Evolutionary conservation across 2,329 filamentous ascomycete species (phyloP), one percentile per base, ranked within the genome.

Genomic region (Aspergillus japonicus): DNA sequence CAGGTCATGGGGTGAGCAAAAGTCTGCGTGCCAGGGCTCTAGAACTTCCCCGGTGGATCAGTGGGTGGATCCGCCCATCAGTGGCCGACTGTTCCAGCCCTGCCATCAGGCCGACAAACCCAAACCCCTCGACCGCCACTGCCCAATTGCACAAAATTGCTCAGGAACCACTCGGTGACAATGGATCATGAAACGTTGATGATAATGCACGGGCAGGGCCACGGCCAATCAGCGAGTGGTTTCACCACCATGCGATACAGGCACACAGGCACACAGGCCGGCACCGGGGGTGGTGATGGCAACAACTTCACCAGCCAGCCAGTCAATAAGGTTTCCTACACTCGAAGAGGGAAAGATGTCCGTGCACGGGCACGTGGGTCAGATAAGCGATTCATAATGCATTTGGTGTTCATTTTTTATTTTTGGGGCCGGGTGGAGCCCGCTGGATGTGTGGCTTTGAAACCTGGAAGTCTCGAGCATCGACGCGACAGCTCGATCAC

Each of bases 31-130:
- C 42, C 26, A 54, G 33, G 42, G 42, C 53, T 55, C 53, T 55
- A 55, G 53, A 55, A 55, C 53, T 23, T 26, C 42, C 42, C 44
- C 47, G 47, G 47, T 47, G 53, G n/a, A 26, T 26, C 29, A 19
- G 26, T 29, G 5, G n/a, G 53, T 55, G 53, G 53, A 55, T 47
- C 39, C 53, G 11, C 7, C 53, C 24, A 21, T 26, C 47, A 21
- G 42, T 47, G 42, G 47, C 53, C 42, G 53, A 47, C 53, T 55
- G 53, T 47, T 55, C 53, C 53, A 55, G 53, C 53, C 53, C 53
- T 31, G 42, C 19, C 31, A 47, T 55, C 53, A 55, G 53, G 53
- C 53, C 44, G 53, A 35, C 53, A 55, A 48, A 16, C 53, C 16
- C 53, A 55, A 48, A 16, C 53, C 16, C 16, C 39, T 44, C 19